Conservation (phyloP, 2,329 filamentous ascomycete species). For the Epichloe coenophiala region DNA sequence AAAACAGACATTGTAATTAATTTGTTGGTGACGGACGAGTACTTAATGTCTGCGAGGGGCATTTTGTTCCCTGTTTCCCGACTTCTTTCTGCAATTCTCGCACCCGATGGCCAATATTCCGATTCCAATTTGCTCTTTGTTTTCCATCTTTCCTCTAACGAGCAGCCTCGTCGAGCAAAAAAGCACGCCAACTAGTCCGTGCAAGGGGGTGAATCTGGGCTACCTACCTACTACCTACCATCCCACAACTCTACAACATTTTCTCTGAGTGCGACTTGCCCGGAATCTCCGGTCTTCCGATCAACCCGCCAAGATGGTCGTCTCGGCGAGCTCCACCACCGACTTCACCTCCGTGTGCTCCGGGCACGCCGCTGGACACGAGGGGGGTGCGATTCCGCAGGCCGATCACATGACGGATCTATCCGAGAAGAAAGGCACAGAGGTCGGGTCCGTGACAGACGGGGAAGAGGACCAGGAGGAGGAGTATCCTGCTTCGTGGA, state of each 20-base stretch:
- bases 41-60: neutral
- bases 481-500: conserved; percentile 4
- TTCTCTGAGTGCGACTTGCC: neutral
- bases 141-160: neutral
- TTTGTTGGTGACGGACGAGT: neutral
- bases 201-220: too few species aligned
- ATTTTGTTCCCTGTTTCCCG: neutral
- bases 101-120: too few species aligned
- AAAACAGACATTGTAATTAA: neutral
- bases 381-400: neutral
- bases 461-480: neutral
- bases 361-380: neutral
- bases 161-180: neutral
- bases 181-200: too few species aligned
- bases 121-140: too few species aligned
- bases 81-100: too few species aligned
- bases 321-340: conserved; percentile 1
- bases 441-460: neutral
- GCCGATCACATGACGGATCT: neutral
- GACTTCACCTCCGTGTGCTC: conserved; percentile 1
- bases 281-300: too few species aligned
- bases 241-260: neutral
- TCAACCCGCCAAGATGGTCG: conserved; percentile 1
- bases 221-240: too few species aligned
- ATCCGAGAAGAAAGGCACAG: neutral